These are phyloP conservation scores for Talaromyces sp. DNA, from an alignment of 2,329 filamentous ascomycete species.

Conservation along the genomic window DNA sequence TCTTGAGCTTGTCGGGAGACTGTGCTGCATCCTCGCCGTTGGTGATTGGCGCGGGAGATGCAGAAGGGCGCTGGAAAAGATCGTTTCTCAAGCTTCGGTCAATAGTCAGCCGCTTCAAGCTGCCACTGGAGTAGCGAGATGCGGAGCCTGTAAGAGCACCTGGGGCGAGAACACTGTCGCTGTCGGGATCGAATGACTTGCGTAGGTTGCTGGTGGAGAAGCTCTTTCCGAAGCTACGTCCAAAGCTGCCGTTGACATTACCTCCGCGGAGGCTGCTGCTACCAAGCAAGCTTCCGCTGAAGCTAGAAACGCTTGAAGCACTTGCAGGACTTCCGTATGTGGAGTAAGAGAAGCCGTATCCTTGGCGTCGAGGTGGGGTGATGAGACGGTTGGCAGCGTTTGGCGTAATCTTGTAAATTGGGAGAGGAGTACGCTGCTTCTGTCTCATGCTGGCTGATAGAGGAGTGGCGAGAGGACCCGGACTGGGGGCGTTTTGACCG, in stretches of 20 bases:
- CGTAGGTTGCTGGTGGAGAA: slow-evolving; percentile 84
- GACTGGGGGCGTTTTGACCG: slow-evolving; percentile 63
- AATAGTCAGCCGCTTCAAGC: slow-evolving; percentile 88
- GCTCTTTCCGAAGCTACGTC: slow-evolving; percentile 77
- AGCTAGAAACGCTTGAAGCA: slow-evolving; percentile 66
- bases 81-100: slow-evolving; percentile 77
- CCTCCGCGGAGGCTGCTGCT: slow-evolving; percentile 35
- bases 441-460: slow-evolving; percentile 73
- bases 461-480: slow-evolving; percentile 88
- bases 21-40: slow-evolving; percentile 44
- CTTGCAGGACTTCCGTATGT: slow-evolving; percentile 81
- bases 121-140: slow-evolving; percentile 64
- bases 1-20: slow-evolving; percentile 52
- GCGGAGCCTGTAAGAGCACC: slow-evolving; percentile 75
- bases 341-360: slow-evolving; percentile 91
- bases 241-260: slow-evolving; percentile 55
- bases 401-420: slow-evolving; percentile 83
- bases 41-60: slow-evolving; percentile 35
- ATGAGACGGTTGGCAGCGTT: slow-evolving; percentile 74
- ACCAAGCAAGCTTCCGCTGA: slow-evolving; percentile 64
- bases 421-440: slow-evolving; percentile 75
- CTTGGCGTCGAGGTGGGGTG: slow-evolving; percentile 76
- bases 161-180: slow-evolving; percentile 78
- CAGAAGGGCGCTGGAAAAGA: slow-evolving; percentile 51
- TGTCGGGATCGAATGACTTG: slow-evolving; percentile 72